Base-by-base conservation (phyloP, 2,329 filamentous ascomycete species). In the Cladosporium halotolerans region DNA sequence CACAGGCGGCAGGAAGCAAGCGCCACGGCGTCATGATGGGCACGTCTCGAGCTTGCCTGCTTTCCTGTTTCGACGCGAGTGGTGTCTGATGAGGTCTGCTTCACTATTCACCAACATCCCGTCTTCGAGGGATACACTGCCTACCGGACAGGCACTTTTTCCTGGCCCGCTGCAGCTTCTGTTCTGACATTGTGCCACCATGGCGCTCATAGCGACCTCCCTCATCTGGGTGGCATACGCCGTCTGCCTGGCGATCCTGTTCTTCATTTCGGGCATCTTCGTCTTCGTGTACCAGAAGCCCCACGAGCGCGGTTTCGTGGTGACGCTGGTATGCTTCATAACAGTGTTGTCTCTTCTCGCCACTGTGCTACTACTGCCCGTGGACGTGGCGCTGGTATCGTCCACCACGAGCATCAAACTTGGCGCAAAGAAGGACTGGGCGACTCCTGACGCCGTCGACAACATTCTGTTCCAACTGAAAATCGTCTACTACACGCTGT, bases 181-280 rank as follows among this genome's bases (percentile, higher is more conserved):
- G 13, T 41, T 28, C 43, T 6, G 23, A 5, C 16, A 28, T 36
- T 16, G 33, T 38, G 51, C 39, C 39, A 60, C 54, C 58, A 85
- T 85, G 82, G 79, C 80, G 46, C 76, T 93, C 68, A 82, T 96
- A 58, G 90, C 95, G 70, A 87, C 86, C 52, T 89, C 88, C 66
- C 79, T 97, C 61, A 97, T 97, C 71, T 99, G 93, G 93, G 84
- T 93, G 57, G 83, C 91, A 51, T 99, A 97, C 70, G 89, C 86
- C 57, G 81, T 92, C 55, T 91, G 88, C 52, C 79, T 97, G 46
- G 84, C 70, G 56, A 74, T 96, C 52, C 82, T 92, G 57, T 80
- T 95, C 48, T 74, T 85, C 59, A 84, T 89, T 54, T 86, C 91
- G 51, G 81, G 85, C 58, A 81, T 95, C 64, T 96, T 95, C 60